Evolutionary conservation across 1,139 yeast species (phyloP), one percentile per base, ranked within the genome.

Genomic region (Saccharomycopsis hybrid): DNA sequence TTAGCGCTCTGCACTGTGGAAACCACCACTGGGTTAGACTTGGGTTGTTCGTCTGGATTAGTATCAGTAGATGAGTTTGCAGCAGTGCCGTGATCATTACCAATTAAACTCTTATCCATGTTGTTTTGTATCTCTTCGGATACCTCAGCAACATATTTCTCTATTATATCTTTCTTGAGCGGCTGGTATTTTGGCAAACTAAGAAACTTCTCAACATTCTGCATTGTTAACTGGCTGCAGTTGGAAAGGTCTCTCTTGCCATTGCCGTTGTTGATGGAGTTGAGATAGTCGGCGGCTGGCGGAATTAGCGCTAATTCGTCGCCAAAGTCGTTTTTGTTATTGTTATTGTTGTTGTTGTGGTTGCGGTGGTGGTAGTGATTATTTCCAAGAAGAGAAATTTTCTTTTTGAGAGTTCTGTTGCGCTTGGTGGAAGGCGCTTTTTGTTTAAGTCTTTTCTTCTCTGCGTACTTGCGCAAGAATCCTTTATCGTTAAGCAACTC

Each of bases 121-220:
- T 51, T 48, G 24, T 27, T 38, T 28, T 44, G 43, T 9, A 49
- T 39, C n/a, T 51, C 52, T 24, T 51, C 47, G 11, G 47, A 38
- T 24, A 41, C 54, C 4, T 48, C 45, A 4, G 44, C 18, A n/a
- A 51, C 49, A 29, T 51, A 51, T 36, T 48, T 32, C 5, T 51
- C 54, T 28, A 51, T 51, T 11, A 51, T 30, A 24, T 48, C 49
- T 27, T 37, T 38, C 36, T 49, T 48, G 11, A 31, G 11, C 8
- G 54, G 54, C 28, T 41, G 30, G 37, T 51, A 51, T 5, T 35
- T 30, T 13, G 47, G 52, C 25, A 39, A 28, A 41, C 33, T 44
- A 7, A 24, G 3, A 18, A 45, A 46, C 38, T 42, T 44, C 41
- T 51, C 42, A 27, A 51, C 41, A 43, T 51, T 51, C 28, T 41